phyloP scores from a whole-genome alignment of 2,329 filamentous ascomycete species.

The Fusarium coffeatum region DNA sequence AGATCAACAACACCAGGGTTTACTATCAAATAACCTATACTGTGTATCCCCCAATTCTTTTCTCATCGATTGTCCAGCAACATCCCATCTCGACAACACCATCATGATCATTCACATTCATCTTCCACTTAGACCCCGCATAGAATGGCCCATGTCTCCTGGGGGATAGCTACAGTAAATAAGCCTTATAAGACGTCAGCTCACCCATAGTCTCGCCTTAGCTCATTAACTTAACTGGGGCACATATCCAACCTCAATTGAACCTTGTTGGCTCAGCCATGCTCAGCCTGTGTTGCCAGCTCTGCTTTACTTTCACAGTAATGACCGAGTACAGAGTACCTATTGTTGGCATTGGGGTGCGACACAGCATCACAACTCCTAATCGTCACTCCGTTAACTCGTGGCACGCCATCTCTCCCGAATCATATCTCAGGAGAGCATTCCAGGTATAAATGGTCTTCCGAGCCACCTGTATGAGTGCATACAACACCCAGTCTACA shows the following conservation, averaged over 20 bases:
- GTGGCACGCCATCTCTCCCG: background rate
- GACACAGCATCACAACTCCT: background rate
- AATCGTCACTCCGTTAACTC: background rate
- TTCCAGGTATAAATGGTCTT: background rate
- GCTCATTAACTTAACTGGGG: background rate
- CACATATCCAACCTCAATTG: background rate
- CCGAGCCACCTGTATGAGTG: background rate
- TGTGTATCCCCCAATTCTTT: background rate
- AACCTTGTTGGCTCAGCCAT: background rate
- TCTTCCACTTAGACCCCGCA: conserved; percentile 2
- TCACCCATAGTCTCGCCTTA: background rate
- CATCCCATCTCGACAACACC: background rate
- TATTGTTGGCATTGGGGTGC: background rate
- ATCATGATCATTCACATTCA: background rate
- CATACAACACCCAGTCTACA: background rate
- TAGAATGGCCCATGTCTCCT: background rate
- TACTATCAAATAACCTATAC: background rate
- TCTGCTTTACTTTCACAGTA: background rate
- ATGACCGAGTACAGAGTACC: background rate
- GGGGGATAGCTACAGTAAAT: background rate
- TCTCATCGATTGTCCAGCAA: background rate
- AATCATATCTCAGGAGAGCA: too few relatives aligned
- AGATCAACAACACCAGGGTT: background rate
- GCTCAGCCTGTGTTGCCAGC: background rate
- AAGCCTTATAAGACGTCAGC: conserved; percentile 16